phyloP scores from a whole-genome alignment of 768 basidiomycete species.

The Nidula microcarpa region DNA sequence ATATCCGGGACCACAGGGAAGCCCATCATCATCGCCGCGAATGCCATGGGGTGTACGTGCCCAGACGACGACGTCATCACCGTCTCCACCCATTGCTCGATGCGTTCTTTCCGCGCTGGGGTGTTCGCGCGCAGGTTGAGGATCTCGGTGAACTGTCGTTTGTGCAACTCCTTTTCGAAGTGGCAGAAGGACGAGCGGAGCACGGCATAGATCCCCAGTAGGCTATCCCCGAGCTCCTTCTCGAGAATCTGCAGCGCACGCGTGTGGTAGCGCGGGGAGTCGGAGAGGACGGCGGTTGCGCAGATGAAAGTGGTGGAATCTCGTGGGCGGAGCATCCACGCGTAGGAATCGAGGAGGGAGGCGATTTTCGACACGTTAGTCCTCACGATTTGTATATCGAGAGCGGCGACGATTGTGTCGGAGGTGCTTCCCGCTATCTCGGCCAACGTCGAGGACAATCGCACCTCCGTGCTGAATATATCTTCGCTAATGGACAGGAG shows the following conservation, averaged over 20 bases:
- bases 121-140: constrained; percentile 35
- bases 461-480: constrained; percentile 25
- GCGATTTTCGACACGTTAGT: constrained; percentile 29
- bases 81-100: constrained; percentile 50
- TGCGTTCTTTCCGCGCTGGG: constrained; percentile 37
- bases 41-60: constrained; percentile 45
- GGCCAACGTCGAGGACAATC: constrained; percentile 28
- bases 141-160: constrained; percentile 40
- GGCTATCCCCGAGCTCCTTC: constrained; percentile 47
- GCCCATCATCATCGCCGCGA: constrained; percentile 64
- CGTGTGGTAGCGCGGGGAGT: constrained; percentile 14
- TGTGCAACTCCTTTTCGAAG: constrained; percentile 37
- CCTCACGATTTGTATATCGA: constrained; percentile 45
- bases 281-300: constrained; percentile 36
- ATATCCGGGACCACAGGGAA: constrained; percentile 27
- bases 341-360: constrained; percentile 40
- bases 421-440: constrained; percentile 44
- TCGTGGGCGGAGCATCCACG: constrained; percentile 58
- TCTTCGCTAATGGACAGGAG: constrained; percentile 32
- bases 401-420: constrained; percentile 50
- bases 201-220: constrained; percentile 36
- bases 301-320: constrained; percentile 44
- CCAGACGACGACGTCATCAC: constrained; percentile 34
- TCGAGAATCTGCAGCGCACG: constrained; percentile 43
- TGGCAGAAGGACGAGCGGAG: constrained; percentile 41